Base-by-base conservation (phyloP, 2,329 filamentous ascomycete species). In the Aspergillus sp. region DNA sequence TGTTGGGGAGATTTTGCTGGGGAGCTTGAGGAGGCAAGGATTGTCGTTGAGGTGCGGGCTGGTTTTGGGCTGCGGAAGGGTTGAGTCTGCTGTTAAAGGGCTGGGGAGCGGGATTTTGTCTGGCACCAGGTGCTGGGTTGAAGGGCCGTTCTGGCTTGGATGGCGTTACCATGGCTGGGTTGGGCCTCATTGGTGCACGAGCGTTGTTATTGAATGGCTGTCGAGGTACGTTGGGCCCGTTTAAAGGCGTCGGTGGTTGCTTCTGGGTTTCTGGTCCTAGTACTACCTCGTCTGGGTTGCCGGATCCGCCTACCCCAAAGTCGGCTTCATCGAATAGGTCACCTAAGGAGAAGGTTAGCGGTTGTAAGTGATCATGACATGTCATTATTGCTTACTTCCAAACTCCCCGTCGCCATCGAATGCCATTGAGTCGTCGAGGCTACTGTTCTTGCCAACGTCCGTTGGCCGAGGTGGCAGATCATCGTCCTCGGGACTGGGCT, bases 241-340 rank as follows among this genome's bases (percentile, higher is more conserved):
- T 70, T 32, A 67, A 60, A 19, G 70, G 66, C 1, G 65, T 67
- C 15, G 68, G 70, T 39, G 69, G 72, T 55, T 72, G 74, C 55
- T 72, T 73, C 30, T 66, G 66, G 2, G 61, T 59, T 28, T 77
- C 76, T 38, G 72, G 65, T 10, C 78, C 81, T 51, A 93, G 75
- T 30, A 84, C 77, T n/a, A 94, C 82, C 72, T 94, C 91, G 72
- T 95, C 91, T 4, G 90, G 90, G 69, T 92, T 88, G 19, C 84
- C 88, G 28, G 89, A 85, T 63, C 90, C 84, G 9, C 83, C 79
- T 7, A 90, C 88, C 52, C 85, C 87, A 70, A 93, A 92, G 73
- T 92, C 90, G 55, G 85, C 88, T 75, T 91, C 89, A 69, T 92
- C 90, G 71, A 92, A 89, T 61, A 91, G 86, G 82, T 83, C 77